Evolutionary conservation across 2,329 filamentous ascomycete genomes (phyloP), one percentile per base, ranked within the genome.

Genomic region (Alternaria sp.): DNA sequence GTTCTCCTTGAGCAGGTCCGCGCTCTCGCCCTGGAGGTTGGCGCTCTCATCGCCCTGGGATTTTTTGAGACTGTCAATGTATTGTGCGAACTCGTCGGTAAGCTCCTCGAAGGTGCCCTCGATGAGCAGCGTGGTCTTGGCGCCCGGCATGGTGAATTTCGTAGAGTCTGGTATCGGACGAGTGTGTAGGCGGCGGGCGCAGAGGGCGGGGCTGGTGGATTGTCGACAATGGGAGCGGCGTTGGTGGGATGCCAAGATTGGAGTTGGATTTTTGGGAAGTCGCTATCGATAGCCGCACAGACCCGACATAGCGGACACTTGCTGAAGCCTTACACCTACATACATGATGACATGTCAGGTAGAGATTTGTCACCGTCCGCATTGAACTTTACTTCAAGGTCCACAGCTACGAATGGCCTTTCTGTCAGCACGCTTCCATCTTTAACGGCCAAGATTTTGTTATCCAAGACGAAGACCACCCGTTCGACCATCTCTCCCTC

Each of bases 31-130:
- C 72, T 85, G 83, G 59, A 89, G 75, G 49, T 72, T 78, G 51
- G 79, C 80, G 64, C 79, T 79, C 65, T 85, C 84, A 63, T 86
- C 84, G 71, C 81, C 80, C 63, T 80, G 77, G 63, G 74, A 72
- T 76, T 91, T 90, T 74, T 91, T 90, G 77, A 93, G 86, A 71
- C 88, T 84, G 80, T 96, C 92, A 78, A 99, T 85, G 82, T 96
- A 97, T 73, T 93, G 90, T 79, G 94, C 93, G 84, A 99, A 91
- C 83, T 99, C 95, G 80, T 91, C 89, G 74, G 91, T 89, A 77
- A 97, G 89, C 83, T 98, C 95, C 79, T 93, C 88, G 80, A 97
- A 97, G 73, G 88, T 87, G 79, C 95, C 95, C 84, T 99, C 95
- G 80, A 99, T 87, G 71, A 89, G 82, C 71, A 88, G 84, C 73